Conservation (phyloP, 148 eudicot species). For the Euryodendron excelsum region DNA sequence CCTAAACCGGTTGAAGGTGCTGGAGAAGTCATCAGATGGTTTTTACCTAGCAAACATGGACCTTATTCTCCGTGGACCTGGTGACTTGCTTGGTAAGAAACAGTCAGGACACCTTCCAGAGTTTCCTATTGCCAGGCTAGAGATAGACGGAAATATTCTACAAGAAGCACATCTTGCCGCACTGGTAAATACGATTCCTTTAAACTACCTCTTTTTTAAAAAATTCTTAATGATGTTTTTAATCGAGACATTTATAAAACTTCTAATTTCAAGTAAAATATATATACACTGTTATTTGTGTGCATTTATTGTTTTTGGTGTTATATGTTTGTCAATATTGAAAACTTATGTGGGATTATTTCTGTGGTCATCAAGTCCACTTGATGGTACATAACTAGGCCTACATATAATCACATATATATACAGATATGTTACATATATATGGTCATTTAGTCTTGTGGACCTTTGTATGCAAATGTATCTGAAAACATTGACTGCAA, state of each 20-base stretch:
- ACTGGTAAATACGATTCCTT: conserved; percentile 45
- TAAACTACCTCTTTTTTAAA: not conserved
- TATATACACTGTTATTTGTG: not conserved
- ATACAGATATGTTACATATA: too few relatives aligned
- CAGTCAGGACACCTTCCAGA: conserved; percentile 99
- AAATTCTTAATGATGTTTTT: not conserved
- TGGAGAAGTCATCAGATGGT: conserved; percentile 77
- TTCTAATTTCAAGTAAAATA: not conserved
- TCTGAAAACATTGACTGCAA: not conserved
- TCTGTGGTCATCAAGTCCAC: not conserved
- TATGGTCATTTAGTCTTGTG: not conserved
- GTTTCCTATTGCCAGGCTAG: conserved; percentile 85
- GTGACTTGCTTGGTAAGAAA: conserved; percentile 94
- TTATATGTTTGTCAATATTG: not conserved
- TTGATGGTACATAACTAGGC: not conserved
- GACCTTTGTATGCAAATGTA: not conserved
- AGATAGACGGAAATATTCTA: conserved; percentile 81
- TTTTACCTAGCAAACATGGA: conserved; percentile 85
- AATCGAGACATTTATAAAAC: not conserved
- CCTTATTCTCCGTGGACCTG: conserved; percentile 89
- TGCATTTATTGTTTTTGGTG: not conserved
- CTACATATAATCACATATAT: not conserved
- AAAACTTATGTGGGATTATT: not conserved
- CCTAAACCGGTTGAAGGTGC: conserved; percentile 64
- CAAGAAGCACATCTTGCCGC: conserved; percentile 95